Percentiles rank a stretch among this genome's conserved stretches.
phyloP scores from a whole-genome alignment of 208 protist species.

The Phytomonas francai region DNA sequence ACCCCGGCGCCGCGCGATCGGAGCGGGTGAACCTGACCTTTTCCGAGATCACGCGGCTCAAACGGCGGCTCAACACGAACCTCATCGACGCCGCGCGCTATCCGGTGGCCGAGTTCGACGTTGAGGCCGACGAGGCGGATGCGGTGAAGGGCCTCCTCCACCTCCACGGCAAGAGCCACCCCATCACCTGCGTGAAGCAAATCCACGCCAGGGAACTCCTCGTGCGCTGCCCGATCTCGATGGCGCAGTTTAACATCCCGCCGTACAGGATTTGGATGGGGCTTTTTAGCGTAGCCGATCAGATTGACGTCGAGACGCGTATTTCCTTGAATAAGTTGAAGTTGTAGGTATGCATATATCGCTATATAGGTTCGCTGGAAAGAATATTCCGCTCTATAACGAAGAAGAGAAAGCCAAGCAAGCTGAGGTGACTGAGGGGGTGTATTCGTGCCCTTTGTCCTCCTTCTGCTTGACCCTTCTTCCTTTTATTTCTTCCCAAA shows the following conservation, averaged over 20 bases:
- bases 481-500: too few relatives aligned
- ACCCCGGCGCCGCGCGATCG: constrained; percentile 21
- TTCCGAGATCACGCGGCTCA: constrained; percentile 41
- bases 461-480: too few relatives aligned
- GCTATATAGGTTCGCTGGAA: neutral
- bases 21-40: constrained; percentile 53
- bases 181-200: constrained; percentile 49
- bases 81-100: constrained; percentile 57
- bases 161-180: constrained; percentile 48
- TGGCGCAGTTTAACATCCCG: constrained; percentile 47
- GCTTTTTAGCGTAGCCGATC: constrained; percentile 58
- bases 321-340: constrained; percentile 50
- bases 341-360: constrained; percentile 14
- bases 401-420: constrained; percentile 12
- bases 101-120: constrained; percentile 60
- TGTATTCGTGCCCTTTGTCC: too few relatives aligned
- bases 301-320: constrained; percentile 76
- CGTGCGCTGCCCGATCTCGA: constrained; percentile 68
- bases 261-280: constrained; percentile 54
- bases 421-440: too few relatives aligned
- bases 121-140: constrained; percentile 26
- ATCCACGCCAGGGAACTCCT: constrained; percentile 57
- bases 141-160: constrained; percentile 40
- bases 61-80: constrained; percentile 6
- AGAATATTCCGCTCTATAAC: neutral